Evolutionary conservation across 495 filamentous ascomycete genomes (phyloP).

Genomic region (Clohesyomyces aquaticus): DNA sequence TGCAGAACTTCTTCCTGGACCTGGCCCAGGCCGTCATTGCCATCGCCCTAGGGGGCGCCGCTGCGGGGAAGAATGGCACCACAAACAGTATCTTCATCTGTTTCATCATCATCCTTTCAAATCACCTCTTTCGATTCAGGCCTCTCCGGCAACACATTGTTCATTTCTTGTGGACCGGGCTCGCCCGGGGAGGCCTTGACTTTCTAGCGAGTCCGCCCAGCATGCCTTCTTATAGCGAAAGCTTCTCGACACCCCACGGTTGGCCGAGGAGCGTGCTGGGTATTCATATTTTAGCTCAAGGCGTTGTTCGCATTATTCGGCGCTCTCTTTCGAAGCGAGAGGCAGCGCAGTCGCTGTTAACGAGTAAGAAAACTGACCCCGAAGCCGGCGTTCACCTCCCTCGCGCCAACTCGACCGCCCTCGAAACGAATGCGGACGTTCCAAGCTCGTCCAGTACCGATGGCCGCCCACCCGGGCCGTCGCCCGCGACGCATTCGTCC

Average conservation of each 20-base stretch:
- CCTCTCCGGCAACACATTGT: conserved; percentile 55
- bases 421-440: conserved; percentile 50
- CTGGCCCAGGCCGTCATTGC: conserved; percentile 97
- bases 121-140: conserved; percentile 64
- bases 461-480: conserved; percentile 54
- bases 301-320: conserved; percentile 43
- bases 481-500: conserved; percentile 55
- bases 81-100: conserved; percentile 75
- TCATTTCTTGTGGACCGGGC: conserved; percentile 39
- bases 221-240: conserved; percentile 31
- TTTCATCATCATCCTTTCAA: conserved; percentile 73
- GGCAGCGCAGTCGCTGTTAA: conserved; percentile 27
- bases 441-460: conserved; percentile 57
- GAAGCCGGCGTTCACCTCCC: conserved; percentile 42
- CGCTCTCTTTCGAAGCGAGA: conserved; percentile 40
- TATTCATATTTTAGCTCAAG: conserved; percentile 45
- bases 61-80: conserved; percentile 63
- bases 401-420: conserved; percentile 31
- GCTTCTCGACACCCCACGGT: conserved; percentile 36
- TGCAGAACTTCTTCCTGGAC: conserved; percentile 87
- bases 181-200: conserved; percentile 41
- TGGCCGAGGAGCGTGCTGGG: conserved; percentile 38
- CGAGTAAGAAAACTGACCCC: conserved; percentile 45
- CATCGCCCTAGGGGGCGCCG: conserved; percentile 86
- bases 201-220: conserved; percentile 37